Base-by-base conservation (phyloP, 805 yeast species). In the Lipomyces orientalis region DNA sequence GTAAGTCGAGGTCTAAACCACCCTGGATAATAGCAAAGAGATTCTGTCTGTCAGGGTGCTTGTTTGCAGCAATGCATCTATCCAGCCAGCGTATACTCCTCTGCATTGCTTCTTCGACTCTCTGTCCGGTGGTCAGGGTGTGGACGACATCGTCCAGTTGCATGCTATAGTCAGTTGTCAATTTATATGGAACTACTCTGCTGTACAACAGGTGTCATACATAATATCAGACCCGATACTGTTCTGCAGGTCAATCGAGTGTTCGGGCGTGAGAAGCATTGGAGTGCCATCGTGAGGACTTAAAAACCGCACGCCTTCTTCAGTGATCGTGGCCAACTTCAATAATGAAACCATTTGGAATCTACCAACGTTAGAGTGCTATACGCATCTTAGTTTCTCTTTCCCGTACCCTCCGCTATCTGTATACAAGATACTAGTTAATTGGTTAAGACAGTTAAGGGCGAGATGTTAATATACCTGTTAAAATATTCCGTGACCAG, bases 231-330 rank as follows among this genome's bases (percentile, higher is more conserved):
- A 78, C 2, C 84, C 84, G 54, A 81, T 81, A 59, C 80, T 75
- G 68, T 81, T 81, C 66, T 81, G 84, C 54, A 81, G 74, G 43
- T 79, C 75, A 67, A 81, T 81, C n/a, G 84, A 81, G 66, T 81
- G 84, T 73, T 81, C 84, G 1, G 84, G 84, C 6, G 84, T 81
- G 55, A 81, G 71, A 29, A 81, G 76, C 84, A 81, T 81, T 14
- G 84, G 84, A 2, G 82, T 65, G 29, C 82, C 83, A 62, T 81
- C 84, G 68, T 81, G 84, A 19, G 84, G 84, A 61, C 81, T 78
- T 64, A 80, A 67, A 65, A 81, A 81, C 67, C 78, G 75, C n/a
- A 81, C 84, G 6, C 84, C 84, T 49, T 82, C 81, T 71, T 81
- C 84, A 29, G 84, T 81, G 69, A 81, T 81, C 0, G 82, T 81